Percentiles rank a stretch among this genome's conserved stretches.
These are phyloP conservation scores for Rutstroemia sp. DNA, from an alignment of 2,329 filamentous ascomycete genomes.

Conservation along the genomic window DNA sequence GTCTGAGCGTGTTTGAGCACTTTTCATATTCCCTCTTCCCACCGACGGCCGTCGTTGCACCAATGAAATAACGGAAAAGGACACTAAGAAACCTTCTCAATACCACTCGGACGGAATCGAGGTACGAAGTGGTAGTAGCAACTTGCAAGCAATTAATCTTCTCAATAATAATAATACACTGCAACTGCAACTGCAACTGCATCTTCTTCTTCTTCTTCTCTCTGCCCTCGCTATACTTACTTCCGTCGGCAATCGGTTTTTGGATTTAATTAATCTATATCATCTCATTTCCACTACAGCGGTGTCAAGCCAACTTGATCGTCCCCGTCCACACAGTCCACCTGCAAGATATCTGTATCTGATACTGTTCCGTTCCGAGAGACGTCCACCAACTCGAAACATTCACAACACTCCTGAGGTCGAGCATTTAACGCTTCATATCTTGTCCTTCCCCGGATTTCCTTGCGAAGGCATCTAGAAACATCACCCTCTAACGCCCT, in stretches of 20 bases:
- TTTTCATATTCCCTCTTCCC: not conserved
- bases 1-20: constrained; percentile 9
- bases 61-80: not conserved
- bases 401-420: too few relatives aligned
- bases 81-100: not conserved
- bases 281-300: too few relatives aligned
- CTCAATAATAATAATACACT: not conserved
- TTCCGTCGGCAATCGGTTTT: too few relatives aligned
- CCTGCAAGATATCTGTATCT: not conserved
- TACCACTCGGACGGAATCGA: not conserved
- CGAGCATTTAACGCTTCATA: not conserved
- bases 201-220: too few relatives aligned
- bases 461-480: constrained; percentile 6
- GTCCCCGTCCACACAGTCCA: not conserved
- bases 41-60: not conserved
- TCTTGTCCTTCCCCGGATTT: not conserved
- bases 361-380: not conserved
- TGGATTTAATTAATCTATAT: too few relatives aligned
- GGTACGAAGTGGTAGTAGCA: not conserved
- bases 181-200: too few relatives aligned
- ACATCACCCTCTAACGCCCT: constrained; percentile 2
- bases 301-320: not conserved
- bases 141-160: not conserved
- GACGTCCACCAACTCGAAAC: not conserved
- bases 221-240: too few relatives aligned